phyloP scores from a whole-genome alignment of 164 flowering plant genomes.

The Liquidambar formosana region DNA sequence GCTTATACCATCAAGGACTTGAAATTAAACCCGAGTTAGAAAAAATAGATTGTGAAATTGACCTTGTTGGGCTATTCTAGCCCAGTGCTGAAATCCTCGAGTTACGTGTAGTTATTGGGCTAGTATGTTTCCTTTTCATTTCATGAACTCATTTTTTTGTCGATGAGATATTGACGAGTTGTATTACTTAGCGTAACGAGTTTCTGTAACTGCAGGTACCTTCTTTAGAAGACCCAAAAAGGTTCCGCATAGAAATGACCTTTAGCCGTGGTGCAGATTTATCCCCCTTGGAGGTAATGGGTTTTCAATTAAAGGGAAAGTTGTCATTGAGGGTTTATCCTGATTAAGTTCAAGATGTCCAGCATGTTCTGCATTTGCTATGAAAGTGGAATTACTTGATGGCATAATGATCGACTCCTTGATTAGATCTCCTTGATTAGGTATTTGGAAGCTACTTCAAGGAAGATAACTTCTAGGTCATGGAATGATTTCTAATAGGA shows the following conservation, averaged over 20 bases:
- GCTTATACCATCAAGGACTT: too few relatives aligned
- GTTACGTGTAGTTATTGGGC: too few relatives aligned
- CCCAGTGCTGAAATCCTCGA: too few relatives aligned
- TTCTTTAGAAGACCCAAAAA: conserved; percentile 82
- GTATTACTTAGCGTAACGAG: not conserved
- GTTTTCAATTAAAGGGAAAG: conserved; percentile 1
- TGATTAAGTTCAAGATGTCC: not conserved
- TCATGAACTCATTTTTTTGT: not conserved
- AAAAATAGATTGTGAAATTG: too few relatives aligned
- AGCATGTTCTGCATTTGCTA: not conserved
- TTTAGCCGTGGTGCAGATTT: conserved; percentile 99
- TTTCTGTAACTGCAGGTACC: conserved; percentile 50
- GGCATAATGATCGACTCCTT: too few relatives aligned
- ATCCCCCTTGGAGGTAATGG: conserved; percentile 90
- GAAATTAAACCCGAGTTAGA: too few relatives aligned
- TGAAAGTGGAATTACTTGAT: too few relatives aligned
- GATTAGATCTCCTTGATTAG: too few relatives aligned
- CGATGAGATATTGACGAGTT: not conserved
- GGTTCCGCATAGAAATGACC: conserved; percentile 86
- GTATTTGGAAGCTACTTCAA: too few relatives aligned
- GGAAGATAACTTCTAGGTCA: not conserved
- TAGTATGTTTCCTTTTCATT: too few relatives aligned
- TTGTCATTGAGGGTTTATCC: not conserved
- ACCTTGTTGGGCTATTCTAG: too few relatives aligned
- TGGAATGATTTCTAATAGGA: not conserved